phyloP scores from a whole-genome alignment of 1,139 yeast genomes.

The Yamadazyma atlantica region DNA sequence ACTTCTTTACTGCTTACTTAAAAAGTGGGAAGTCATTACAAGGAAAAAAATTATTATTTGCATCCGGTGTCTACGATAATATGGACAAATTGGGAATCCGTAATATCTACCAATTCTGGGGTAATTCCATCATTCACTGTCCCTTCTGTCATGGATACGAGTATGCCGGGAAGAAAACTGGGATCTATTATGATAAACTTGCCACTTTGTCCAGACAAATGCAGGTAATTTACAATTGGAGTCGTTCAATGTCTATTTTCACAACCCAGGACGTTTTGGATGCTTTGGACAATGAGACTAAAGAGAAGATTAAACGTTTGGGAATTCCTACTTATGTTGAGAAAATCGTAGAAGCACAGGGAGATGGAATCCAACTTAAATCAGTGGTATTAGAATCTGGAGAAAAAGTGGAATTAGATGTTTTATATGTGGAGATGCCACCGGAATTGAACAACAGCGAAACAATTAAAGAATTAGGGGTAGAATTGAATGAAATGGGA shows the following conservation, averaged over 20 bases:
- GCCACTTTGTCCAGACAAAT: constrained; percentile 1
- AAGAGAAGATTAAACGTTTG: background rate
- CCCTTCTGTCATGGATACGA: constrained; percentile 11
- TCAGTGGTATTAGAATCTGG: constrained; percentile 4
- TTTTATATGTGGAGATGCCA: constrained; percentile 4
- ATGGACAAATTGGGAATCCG: constrained; percentile 2
- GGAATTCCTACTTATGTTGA: background rate
- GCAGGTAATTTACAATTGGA: constrained; percentile 8
- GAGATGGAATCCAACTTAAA: background rate
- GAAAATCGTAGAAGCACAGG: constrained; percentile 2
- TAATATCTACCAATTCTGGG: constrained; percentile 7
- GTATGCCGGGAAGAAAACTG: constrained; percentile 4
- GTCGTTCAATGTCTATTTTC: background rate
- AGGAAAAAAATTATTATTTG: constrained; percentile 7
- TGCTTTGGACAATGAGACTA: constrained; percentile 1
- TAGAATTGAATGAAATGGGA: constrained; percentile 2
- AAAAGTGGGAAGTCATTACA: background rate
- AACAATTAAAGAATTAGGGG: constrained; percentile 4
- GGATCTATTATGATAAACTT: constrained; percentile 1
- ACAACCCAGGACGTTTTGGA: background rate
- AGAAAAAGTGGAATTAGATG: constrained; percentile 1
- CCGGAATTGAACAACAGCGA: constrained; percentile 2
- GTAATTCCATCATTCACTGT: constrained; percentile 7
- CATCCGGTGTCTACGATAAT: constrained; percentile 7
- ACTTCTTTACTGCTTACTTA: background rate